phyloP scores from a whole-genome alignment of 257 asterid species.

The Linaria vulgaris region DNA sequence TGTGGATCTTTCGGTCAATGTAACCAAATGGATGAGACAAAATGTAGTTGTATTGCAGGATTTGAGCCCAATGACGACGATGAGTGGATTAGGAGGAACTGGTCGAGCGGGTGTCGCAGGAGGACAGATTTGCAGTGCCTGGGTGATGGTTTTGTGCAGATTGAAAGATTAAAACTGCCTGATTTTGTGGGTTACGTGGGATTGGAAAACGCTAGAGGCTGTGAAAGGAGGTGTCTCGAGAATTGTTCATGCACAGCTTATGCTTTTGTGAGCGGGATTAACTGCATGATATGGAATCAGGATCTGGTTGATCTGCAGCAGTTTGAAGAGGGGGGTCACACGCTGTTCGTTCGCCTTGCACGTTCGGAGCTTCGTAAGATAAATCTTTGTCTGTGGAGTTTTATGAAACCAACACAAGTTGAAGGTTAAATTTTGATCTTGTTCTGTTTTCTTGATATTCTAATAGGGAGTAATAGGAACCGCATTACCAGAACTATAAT shows the following conservation, averaged over 20 bases:
- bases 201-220: constrained; percentile 25
- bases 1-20: constrained; percentile 73
- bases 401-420: neutral
- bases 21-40: constrained; percentile 10
- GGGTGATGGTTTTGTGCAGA: constrained; percentile 40
- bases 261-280: constrained; percentile 50
- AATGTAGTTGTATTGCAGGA: constrained; percentile 58
- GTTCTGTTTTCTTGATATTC: constrained; percentile 7
- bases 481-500: constrained; percentile 28
- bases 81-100: constrained; percentile 50
- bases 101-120: constrained; percentile 69
- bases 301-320: constrained; percentile 62
- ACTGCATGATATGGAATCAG: constrained; percentile 66
- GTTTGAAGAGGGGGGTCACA: constrained; percentile 50
- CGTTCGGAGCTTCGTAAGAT: constrained; percentile 57
- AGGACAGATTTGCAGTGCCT: constrained; percentile 39
- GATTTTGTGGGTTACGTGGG: constrained; percentile 53
- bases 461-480: constrained; percentile 34
- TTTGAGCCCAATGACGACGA: constrained; percentile 44
- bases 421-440: constrained; percentile 13
- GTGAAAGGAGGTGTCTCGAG: constrained; percentile 42
- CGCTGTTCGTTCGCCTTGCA: constrained; percentile 57
- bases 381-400: neutral
- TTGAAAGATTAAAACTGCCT: constrained; percentile 57
- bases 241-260: constrained; percentile 73